These are phyloP conservation scores for Collybiopsis luxurians DNA, from an alignment of 768 basidiomycete species.

Conservation along the genomic window DNA sequence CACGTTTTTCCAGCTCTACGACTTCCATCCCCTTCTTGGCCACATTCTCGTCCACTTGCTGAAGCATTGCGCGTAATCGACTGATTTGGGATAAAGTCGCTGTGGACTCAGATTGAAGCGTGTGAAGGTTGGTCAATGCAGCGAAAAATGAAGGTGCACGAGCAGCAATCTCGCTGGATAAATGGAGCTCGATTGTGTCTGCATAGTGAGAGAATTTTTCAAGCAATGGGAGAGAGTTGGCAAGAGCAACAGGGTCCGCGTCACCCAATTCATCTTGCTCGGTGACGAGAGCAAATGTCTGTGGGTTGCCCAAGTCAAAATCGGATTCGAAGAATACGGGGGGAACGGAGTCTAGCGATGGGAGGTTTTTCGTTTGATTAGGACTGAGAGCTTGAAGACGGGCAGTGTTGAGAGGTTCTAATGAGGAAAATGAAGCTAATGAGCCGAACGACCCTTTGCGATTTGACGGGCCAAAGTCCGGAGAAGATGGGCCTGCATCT, in stretches of 20 bases:
- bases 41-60: constrained; percentile 71
- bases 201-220: constrained; percentile 91
- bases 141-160: constrained; percentile 95
- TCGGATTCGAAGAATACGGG: constrained; percentile 71
- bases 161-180: constrained; percentile 86
- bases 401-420: constrained; percentile 5
- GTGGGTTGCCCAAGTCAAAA: constrained; percentile 83
- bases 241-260: constrained; percentile 57
- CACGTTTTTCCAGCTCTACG: constrained; percentile 59
- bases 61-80: constrained; percentile 66
- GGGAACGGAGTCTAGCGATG: constrained; percentile 76
- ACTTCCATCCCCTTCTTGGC: constrained; percentile 80
- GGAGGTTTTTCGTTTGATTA: constrained; percentile 45
- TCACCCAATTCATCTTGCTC: constrained; percentile 44
- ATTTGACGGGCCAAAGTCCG: constrained; percentile 28
- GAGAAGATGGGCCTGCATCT: constrained; percentile 28
- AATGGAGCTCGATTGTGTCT: constrained; percentile 92
- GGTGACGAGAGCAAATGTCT: constrained; percentile 75
- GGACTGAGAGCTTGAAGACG: constrained; percentile 16
- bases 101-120: constrained; percentile 86
- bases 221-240: constrained; percentile 71
- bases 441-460: constrained; percentile 12
- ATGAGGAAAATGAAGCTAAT: constrained; percentile 5
- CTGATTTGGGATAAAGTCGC: constrained; percentile 77
- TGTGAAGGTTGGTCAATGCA: constrained; percentile 90